Percentiles rank a stretch among this genome's conserved stretches.
Conservation (phyloP, 495 filamentous ascomycete species). For the Bombardia bombarda region DNA sequence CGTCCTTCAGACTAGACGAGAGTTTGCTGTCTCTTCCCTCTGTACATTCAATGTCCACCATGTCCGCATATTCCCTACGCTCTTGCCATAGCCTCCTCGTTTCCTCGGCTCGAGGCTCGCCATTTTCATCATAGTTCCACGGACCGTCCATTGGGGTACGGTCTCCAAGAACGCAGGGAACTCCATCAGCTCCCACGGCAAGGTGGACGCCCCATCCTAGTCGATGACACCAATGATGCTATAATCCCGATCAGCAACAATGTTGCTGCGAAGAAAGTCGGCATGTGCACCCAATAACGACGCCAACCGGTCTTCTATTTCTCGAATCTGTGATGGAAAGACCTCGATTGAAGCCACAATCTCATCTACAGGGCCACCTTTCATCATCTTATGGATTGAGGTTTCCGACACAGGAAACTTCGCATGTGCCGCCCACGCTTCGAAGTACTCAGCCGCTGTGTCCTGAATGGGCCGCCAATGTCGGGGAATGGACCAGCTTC, state of each 20-base stretch:
- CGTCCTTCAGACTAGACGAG: too few relatives aligned
- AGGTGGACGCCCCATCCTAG: conserved; percentile 25
- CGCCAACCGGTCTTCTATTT: conserved; percentile 8
- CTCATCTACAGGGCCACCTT: not conserved
- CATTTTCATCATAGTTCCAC: conserved; percentile 5
- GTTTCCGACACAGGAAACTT: conserved; percentile 8
- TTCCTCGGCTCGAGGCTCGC: conserved; percentile 5
- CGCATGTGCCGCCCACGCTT: conserved; percentile 9
- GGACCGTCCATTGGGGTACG: conserved; percentile 4
- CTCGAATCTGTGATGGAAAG: conserved; percentile 13
- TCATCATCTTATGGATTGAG: conserved; percentile 4
- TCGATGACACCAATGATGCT: conserved; percentile 24
- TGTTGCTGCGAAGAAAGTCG: conserved; percentile 28
- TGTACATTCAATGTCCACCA: not conserved
- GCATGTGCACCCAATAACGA: conserved; percentile 21
- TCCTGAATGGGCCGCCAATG: conserved; percentile 18
- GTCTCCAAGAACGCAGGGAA: conserved; percentile 7
- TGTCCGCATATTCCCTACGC: conserved; percentile 5
- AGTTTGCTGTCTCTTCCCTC: not conserved
- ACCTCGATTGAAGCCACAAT: conserved; percentile 8
- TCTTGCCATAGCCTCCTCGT: conserved; percentile 5
- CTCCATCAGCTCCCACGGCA: conserved; percentile 17
- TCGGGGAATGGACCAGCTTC: conserved; percentile 12
- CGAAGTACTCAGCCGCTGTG: conserved; percentile 14
- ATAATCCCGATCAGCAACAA: conserved; percentile 25